Conservation (phyloP, 176 grass and related monocot species). For the Juncus inflexus region DNA sequence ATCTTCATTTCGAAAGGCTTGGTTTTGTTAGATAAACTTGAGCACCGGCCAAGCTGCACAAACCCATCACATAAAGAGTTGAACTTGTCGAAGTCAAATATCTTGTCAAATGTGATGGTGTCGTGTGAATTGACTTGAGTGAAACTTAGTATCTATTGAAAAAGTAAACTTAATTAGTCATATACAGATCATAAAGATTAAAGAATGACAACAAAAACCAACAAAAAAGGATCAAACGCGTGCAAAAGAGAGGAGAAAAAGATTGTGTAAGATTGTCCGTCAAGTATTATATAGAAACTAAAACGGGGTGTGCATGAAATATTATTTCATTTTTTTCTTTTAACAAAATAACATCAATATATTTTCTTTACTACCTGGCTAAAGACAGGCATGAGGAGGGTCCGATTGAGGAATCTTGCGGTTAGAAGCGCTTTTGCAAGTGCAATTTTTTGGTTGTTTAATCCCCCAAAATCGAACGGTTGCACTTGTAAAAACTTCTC, state of each 20-base stretch:
- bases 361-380: too few relatives aligned
- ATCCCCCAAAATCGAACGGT: constrained; percentile 29
- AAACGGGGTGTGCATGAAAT: too few relatives aligned
- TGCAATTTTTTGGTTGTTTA: constrained; percentile 92
- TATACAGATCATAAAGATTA: constrained; percentile 31
- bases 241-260: too few relatives aligned
- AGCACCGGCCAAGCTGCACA: constrained; percentile 60
- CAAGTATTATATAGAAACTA: too few relatives aligned
- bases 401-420: constrained; percentile 62
- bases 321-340: too few relatives aligned
- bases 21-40: constrained; percentile 46
- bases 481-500: too few relatives aligned
- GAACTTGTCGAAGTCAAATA: constrained; percentile 77
- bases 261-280: too few relatives aligned
- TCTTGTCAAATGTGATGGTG: constrained; percentile 57
- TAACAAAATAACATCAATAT: too few relatives aligned
- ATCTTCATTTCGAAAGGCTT: constrained; percentile 63
- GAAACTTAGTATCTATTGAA: too few relatives aligned
- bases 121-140: constrained; percentile 43
- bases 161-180: neutral
- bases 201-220: too few relatives aligned
- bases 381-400: constrained; percentile 76
- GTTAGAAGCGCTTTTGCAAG: constrained; percentile 73
- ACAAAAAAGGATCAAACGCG: constrained; percentile 45
- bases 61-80: constrained; percentile 56